Base-by-base conservation (phyloP, 139 green algal genomes). In the Nannochloris sp. region DNA sequence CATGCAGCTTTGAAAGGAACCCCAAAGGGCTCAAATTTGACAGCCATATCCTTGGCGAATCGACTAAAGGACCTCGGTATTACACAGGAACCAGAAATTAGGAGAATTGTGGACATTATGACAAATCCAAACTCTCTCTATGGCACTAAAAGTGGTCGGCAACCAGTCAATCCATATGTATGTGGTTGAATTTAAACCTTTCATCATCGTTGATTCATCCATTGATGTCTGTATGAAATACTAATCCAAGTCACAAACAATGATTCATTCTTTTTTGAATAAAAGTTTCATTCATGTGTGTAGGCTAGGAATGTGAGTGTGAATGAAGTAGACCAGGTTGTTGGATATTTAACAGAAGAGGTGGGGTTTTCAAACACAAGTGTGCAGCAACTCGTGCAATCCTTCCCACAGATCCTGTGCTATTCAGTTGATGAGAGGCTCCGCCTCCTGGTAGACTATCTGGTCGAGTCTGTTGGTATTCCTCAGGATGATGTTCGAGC, bases 91-190 rank as follows among this genome's bases (percentile, higher is more conserved):
- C 62, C 84, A 46, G 85, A 91, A 29, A 70, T 90, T 29, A 74
- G 76, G 1, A 73, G 80, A 34, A 61, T 87, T 5, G 48, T 88
- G 34, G 80, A 89, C 56, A 81, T 88, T 19, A 67, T 82, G n/a
- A 93, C 86, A 73, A 93, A 93, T 64, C 83, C 83, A 16, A 83
- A 90, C 62, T 84, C 70, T 0, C 58, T 93, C 24, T 90, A 87
- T 57, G 62, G 69, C 8, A 49, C 65, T n/a, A 74, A 73, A 34
- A 72, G 60, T 27, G 64, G 74, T 62, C 62, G 64, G 19, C 74
- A 74, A 43, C 58, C 46, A 48, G 44, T 58, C 55, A 75, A 69
- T 44, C 64, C 66, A 29, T 34, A 68, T 44, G 69, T 55, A n/a
- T 18, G 48, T 53, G 16, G 44, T 50, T 50, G 44, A 27, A 27